Percentiles rank a stretch among this genome's conserved stretches.
Evolutionary conservation across 345 rosid genomes (phyloP).

Genomic region (Cardamine chenopodiifolia): DNA sequence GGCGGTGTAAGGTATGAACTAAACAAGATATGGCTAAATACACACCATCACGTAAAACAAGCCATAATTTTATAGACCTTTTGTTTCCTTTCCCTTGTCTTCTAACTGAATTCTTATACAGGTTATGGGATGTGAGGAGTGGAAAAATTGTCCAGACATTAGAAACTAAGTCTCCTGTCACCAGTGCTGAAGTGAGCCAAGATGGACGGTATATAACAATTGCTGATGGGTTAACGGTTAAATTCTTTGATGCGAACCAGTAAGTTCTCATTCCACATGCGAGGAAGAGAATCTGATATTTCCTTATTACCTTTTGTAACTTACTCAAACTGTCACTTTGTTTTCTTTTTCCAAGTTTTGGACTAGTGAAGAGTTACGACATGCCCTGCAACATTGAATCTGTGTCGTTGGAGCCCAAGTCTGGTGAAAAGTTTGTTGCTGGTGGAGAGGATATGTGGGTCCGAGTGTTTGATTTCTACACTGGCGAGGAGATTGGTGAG

Average conservation of each 20-base stretch:
- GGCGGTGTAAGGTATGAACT: slow-evolving; percentile 87
- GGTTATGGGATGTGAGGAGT: slow-evolving; percentile 94
- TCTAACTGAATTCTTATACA: slow-evolving; percentile 25
- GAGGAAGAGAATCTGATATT: background rate
- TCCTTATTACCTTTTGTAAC: background rate
- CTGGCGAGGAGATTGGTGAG: slow-evolving; percentile 72
- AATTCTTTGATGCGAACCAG: slow-evolving; percentile 99
- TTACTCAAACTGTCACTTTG: background rate
- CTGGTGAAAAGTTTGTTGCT: slow-evolving; percentile 80
- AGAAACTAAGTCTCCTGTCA: slow-evolving; percentile 84
- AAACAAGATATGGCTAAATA: background rate
- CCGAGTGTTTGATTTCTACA: slow-evolving; percentile 71
- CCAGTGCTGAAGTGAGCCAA: slow-evolving; percentile 97
- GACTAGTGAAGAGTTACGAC: slow-evolving; percentile 77
- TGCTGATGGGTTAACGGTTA: slow-evolving; percentile 84
- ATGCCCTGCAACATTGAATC: slow-evolving; percentile 88
- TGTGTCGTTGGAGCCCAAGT: slow-evolving; percentile 77
- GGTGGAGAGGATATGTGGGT: slow-evolving; percentile 98
- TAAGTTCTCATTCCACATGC: slow-evolving; percentile 47
- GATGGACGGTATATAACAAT: slow-evolving; percentile 94
- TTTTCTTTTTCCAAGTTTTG: slow-evolving; percentile 53
- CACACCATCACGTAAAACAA: background rate
- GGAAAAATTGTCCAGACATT: slow-evolving; percentile 84
- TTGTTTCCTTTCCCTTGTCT: background rate
- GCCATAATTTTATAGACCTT: background rate